Base-by-base conservation (phyloP, 2,329 filamentous ascomycete species). In the Madurella mycetomatis region DNA sequence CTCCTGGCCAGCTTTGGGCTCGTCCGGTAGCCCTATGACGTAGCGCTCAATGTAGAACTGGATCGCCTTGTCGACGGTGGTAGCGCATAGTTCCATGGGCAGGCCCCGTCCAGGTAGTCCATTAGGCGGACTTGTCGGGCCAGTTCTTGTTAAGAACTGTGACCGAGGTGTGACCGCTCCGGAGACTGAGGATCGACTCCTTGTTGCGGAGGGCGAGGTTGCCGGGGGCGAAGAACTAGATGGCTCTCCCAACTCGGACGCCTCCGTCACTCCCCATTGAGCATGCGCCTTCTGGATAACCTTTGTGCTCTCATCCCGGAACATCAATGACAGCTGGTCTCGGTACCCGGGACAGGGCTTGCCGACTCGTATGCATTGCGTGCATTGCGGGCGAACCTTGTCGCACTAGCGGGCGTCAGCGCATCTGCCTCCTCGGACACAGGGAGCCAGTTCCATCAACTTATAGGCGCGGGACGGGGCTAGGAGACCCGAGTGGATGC, bases 231-330 rank as follows among this genome's bases (percentile, higher is more conserved):
- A 65, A 41, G 64, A 65, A 11, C 57, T 55, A 9, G 67, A 65
- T 19, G 46, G 34, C 17, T 60, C 56, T 31, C 57, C 56, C 25
- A 34, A 19, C 11, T 62, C 57, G 2, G 53, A 54, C 13, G 53
- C 15, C 2, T 58, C 60, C 15, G 63, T 60, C 54, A 60, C 70
- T 53, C 72, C 75, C 76, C 72, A 79, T 67, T 73, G 77, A 25
- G 76, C 78, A 52, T 80, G 77, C 17, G 78, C 78, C 64, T 82
- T 85, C 58, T 76, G 76, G 25, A 82, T 79, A 44, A 85, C 82
- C 62, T 84, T 81, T 61, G 73, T 79, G 62, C 80, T 85, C 69
- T 86, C 82, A 70, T 86, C 82, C 39, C 83, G 80, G 65, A 86
- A 86, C 77, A 86, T 80, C 54, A 86, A 72, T 32, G 82, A 82